Base-by-base conservation (phyloP, 1,284 basidiomycete species). In the Cutaneotrichosporon cavernicola region DNA sequence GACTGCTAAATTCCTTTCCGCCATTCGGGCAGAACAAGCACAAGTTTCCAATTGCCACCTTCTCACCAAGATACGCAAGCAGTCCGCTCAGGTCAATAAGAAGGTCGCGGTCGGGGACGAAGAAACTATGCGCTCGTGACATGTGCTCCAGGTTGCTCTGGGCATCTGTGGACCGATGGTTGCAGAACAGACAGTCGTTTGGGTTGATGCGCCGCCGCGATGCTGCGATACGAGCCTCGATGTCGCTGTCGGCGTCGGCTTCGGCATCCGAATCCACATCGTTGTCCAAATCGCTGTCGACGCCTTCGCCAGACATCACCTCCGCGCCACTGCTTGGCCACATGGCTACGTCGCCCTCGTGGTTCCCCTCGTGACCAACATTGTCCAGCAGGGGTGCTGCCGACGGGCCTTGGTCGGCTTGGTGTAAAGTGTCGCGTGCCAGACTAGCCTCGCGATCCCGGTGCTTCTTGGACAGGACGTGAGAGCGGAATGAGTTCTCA, bases 81-180 rank as follows among this genome's bases (percentile, higher is more conserved):
- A 99, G 85, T 3, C 96, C 97, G 1, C 86, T 70, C 34, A 90
- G 80, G 79, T 99, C 92, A 70, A 90, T 82, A 66, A 99, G 87
- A 78, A 91, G 96, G 52, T 97, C 92, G 47, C 87, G 87, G 70
- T 99, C 96, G 52, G 97, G 97, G 65, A 99, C 85, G 84, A 97
- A 98, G 85, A 99, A 99, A 31, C 93, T 93, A 81, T 99, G 97
- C 0, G 80, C 80, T 51, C 81, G 79, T 38, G 89, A 87, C 97
- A 99, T 99, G 83, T 99, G 97, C 0, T 84, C 82, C 22, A 97
- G 84, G 71, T 90, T 93, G 8, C 84, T 85, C 7, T 87, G 84
- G 38, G 94, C 80, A 1, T 86, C 82, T 0, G 82, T 43, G 11
- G 86, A 84, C 14, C 82, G 72, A 50, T 82, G 72, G 14, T 86